Percentiles rank a stretch among this genome's conserved stretches.
Evolutionary conservation across 2,329 filamentous ascomycete genomes (phyloP).

Genomic region (Arthrobotrys sphaeroides): DNA sequence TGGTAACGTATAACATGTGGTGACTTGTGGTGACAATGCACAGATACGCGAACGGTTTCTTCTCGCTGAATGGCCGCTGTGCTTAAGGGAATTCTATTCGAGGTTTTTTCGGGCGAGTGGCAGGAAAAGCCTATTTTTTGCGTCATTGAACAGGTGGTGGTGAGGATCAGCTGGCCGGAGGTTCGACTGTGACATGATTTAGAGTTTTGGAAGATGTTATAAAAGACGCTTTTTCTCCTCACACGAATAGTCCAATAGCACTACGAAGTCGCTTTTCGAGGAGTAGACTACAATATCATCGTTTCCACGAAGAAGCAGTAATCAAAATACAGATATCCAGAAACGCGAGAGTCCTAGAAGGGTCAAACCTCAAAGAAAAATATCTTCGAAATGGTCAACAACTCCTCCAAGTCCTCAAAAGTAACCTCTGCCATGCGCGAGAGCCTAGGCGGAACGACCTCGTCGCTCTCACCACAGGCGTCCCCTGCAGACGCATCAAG

Average conservation of each 20-base stretch:
- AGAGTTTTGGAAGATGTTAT: neutral
- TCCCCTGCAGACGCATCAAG: neutral
- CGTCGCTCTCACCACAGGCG: constrained; percentile 4
- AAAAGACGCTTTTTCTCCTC: neutral
- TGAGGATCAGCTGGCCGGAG: neutral
- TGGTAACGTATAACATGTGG: too few relatives aligned
- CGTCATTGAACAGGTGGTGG: neutral
- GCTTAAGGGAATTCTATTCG: too few relatives aligned
- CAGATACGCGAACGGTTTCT: neutral
- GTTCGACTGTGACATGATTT: neutral
- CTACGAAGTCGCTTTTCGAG: too few relatives aligned
- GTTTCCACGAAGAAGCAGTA: too few relatives aligned
- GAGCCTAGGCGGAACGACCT: neutral
- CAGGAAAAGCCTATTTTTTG: neutral
- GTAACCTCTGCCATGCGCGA: neutral
- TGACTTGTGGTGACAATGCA: neutral
- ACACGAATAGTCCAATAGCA: too few relatives aligned
- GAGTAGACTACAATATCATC: too few relatives aligned
- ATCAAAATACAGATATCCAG: too few relatives aligned
- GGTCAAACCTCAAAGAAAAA: neutral
- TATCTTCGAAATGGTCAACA: constrained; percentile 19
- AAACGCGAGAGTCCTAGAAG: neutral
- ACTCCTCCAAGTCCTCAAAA: constrained; percentile 8
- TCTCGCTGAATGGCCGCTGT: neutral
- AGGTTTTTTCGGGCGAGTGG: too few relatives aligned